A percentile compares a stretch with the other conserved stretches of the same genome.
phyloP scores from a whole-genome alignment of 2,329 filamentous ascomycete species.

The Penicillium sp. region DNA sequence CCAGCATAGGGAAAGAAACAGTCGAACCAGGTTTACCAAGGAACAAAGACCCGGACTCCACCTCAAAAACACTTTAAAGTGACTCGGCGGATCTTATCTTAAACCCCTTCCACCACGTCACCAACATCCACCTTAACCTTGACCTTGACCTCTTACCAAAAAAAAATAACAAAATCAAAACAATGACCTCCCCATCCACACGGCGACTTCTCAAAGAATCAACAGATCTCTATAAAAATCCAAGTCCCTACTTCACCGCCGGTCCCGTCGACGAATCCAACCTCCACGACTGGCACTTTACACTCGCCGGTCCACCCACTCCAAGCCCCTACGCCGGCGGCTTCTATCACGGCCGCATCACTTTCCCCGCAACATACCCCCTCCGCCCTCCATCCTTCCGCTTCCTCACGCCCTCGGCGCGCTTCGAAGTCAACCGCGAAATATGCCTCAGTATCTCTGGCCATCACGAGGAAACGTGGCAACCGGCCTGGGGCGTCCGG shows the following conservation, averaged over 20 bases:
- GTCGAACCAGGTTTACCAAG: background rate
- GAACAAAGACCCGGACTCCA: background rate
- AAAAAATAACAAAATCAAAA: background rate
- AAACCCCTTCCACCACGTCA: background rate
- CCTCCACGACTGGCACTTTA: slow-evolving; percentile 99
- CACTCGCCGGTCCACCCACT: slow-evolving; percentile 80
- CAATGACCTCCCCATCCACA: slow-evolving; percentile 35
- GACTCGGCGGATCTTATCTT: background rate
- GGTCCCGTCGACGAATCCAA: slow-evolving; percentile 76
- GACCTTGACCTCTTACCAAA: too few species aligned
- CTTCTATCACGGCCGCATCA: slow-evolving; percentile 93
- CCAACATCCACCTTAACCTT: background rate
- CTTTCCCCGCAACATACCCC: slow-evolving; percentile 84
- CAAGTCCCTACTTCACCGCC: slow-evolving; percentile 82
- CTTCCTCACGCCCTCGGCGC: slow-evolving; percentile 84
- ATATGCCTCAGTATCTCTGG: slow-evolving; percentile 93
- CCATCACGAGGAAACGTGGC: slow-evolving; percentile 98
- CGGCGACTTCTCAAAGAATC: slow-evolving; percentile 70
- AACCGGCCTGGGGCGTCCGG: slow-evolving; percentile 93
- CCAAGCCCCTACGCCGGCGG: slow-evolving; percentile 74
- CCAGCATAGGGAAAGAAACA: too few species aligned
- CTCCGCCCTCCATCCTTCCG: slow-evolving; percentile 92
- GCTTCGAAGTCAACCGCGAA: slow-evolving; percentile 95
- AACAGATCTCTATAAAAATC: slow-evolving; percentile 73
- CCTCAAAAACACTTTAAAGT: too few species aligned